phyloP scores from a whole-genome alignment of 1,284 basidiomycete genomes.

The Laetiporus sulphureus region DNA sequence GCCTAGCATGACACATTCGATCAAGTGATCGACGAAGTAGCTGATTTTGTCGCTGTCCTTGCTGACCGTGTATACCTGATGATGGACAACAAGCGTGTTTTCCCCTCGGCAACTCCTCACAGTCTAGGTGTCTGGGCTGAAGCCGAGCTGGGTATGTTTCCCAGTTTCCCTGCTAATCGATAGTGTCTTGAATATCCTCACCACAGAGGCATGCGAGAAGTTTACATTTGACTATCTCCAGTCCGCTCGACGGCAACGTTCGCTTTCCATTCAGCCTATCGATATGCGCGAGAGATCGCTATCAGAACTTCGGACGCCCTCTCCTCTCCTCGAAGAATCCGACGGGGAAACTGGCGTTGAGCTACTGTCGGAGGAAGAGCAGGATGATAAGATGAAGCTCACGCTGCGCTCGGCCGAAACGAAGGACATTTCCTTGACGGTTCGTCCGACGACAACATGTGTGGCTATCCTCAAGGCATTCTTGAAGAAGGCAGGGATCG shows the following conservation, averaged over 20 bases:
- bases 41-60: constrained; percentile 49
- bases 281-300: constrained; percentile 10
- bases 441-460: constrained; percentile 68
- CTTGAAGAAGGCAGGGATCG: constrained; percentile 54
- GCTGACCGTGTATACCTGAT: constrained; percentile 47
- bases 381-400: constrained; percentile 52
- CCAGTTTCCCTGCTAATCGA: background rate
- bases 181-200: background rate
- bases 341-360: constrained; percentile 19
- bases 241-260: constrained; percentile 27
- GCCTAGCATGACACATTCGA: constrained; percentile 55
- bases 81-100: constrained; percentile 53
- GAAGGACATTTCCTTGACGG: constrained; percentile 54
- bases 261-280: constrained; percentile 18
- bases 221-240: constrained; percentile 56
- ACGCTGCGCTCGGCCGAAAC: constrained; percentile 49
- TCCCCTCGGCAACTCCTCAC: constrained; percentile 57
- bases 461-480: constrained; percentile 66
- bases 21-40: constrained; percentile 52
- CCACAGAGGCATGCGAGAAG: constrained; percentile 56
- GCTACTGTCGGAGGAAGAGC: too few relatives aligned
- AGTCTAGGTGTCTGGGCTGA: constrained; percentile 60
- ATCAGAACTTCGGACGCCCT: constrained; percentile 14
- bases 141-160: constrained; percentile 51
- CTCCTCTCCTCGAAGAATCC: constrained; percentile 15